phyloP scores from a whole-genome alignment of 2,329 filamentous ascomycete genomes.

The Tympanopsis confertula region DNA sequence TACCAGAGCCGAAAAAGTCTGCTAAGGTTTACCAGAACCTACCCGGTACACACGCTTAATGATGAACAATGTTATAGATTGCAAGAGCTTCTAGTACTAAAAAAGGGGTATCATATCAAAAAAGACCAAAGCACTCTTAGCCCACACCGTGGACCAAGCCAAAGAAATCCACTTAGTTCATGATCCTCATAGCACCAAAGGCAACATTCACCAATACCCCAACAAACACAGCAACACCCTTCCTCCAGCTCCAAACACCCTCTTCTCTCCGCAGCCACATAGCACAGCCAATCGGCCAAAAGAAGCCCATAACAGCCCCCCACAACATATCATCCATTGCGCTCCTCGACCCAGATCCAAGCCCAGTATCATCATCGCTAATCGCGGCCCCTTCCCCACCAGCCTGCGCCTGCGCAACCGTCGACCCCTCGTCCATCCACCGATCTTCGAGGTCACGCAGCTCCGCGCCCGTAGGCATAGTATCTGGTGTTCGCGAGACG shows the following conservation, averaged over 20 bases:
- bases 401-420: not conserved
- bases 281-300: not conserved
- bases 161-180: not conserved
- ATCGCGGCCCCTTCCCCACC: not conserved
- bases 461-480: not conserved
- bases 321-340: conserved; percentile 1
- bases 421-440: not conserved
- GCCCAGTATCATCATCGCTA: not conserved
- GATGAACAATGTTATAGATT: too few species aligned
- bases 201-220: not conserved
- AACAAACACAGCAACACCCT: not conserved
- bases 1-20: too few species aligned
- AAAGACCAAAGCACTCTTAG: not conserved
- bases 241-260: conserved; percentile 1
- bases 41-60: too few species aligned
- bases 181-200: conserved; percentile 1
- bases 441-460: conserved; percentile 1
- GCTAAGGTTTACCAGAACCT: too few species aligned
- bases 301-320: conserved; percentile 1
- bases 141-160: not conserved
- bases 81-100: not conserved
- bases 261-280: conserved; percentile 1
- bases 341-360: not conserved
- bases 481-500: not conserved
- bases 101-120: not conserved